phyloP scores from a whole-genome alignment of 139 green algal genomes.

The Coccomyxa sp. region DNA sequence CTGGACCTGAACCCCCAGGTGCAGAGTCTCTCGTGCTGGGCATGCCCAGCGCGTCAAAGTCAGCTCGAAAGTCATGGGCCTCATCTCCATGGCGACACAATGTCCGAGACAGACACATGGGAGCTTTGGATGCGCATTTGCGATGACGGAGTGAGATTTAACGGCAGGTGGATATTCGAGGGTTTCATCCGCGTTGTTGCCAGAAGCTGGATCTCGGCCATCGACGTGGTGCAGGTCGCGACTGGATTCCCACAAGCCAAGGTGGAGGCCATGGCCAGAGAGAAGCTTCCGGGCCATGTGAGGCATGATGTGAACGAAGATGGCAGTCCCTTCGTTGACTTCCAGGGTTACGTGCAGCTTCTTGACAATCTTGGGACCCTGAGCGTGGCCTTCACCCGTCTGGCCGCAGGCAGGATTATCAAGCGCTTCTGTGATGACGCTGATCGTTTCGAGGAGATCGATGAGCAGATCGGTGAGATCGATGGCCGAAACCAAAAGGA shows the following conservation, averaged over 20 bases:
- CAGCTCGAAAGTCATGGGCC: background rate
- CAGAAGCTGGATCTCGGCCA: background rate
- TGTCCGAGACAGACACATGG: background rate
- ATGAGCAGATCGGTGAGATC: background rate
- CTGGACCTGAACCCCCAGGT: no score
- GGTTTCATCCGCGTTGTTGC: background rate
- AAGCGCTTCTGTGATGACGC: background rate
- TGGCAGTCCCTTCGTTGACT: background rate
- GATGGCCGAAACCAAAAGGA: background rate
- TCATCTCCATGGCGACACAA: background rate
- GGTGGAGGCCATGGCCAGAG: background rate
- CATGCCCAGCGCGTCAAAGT: background rate
- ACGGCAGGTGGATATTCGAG: background rate
- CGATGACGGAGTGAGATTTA: background rate
- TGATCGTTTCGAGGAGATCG: no score
- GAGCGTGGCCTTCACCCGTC: background rate
- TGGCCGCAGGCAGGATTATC: background rate
- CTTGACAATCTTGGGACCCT: background rate
- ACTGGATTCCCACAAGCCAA: no score
- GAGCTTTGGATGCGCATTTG: background rate
- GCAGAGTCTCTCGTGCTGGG: no score
- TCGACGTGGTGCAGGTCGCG: background rate
- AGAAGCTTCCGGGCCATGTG: background rate
- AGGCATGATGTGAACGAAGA: background rate
- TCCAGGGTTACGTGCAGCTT: background rate